These are phyloP conservation scores for Penicillium lividum DNA, from an alignment of 495 filamentous ascomycete species.

Conservation along the genomic window DNA sequence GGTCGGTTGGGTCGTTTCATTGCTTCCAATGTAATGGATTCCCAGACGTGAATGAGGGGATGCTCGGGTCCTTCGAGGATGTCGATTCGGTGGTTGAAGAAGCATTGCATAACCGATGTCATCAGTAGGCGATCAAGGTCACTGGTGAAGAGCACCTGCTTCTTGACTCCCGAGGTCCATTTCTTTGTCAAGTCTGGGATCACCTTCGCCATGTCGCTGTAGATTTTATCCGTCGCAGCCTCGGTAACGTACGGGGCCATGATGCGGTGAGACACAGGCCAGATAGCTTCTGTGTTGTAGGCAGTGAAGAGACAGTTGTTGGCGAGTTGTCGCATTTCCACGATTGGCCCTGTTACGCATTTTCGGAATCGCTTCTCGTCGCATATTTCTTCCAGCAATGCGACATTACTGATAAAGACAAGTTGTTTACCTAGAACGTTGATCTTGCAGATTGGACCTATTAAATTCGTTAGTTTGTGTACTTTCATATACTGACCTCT, in stretches of 20 bases:
- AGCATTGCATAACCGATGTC: slow-evolving; percentile 65
- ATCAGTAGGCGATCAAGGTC: slow-evolving; percentile 72
- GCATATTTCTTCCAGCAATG: slow-evolving; percentile 67
- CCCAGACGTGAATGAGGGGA: slow-evolving; percentile 35
- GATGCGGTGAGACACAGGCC: slow-evolving; percentile 54
- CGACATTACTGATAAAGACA: slow-evolving; percentile 55
- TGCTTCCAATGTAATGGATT: slow-evolving; percentile 41
- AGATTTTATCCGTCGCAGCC: slow-evolving; percentile 16
- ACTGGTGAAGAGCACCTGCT: slow-evolving; percentile 36
- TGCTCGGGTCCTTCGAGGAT: slow-evolving; percentile 28
- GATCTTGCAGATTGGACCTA: slow-evolving; percentile 72
- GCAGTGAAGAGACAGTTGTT: slow-evolving; percentile 78
- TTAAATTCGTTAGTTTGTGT: slow-evolving; percentile 12
- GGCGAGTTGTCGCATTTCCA: slow-evolving; percentile 62
- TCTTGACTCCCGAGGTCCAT: slow-evolving; percentile 24
- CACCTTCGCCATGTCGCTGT: slow-evolving; percentile 31
- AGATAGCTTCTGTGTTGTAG: slow-evolving; percentile 59
- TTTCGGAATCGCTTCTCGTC: slow-evolving; percentile 74
- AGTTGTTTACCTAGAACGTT: slow-evolving; percentile 53
- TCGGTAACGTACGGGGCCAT: slow-evolving; percentile 27
- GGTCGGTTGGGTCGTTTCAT: slow-evolving; percentile 44
- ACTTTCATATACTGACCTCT: not conserved
- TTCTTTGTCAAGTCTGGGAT: slow-evolving; percentile 28
- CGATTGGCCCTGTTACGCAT: slow-evolving; percentile 55
- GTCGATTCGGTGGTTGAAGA: slow-evolving; percentile 40